Evolutionary conservation across 257 asterid species (phyloP), one percentile per base, ranked within the genome.

Genomic region (Thymus quinquecostatus): DNA sequence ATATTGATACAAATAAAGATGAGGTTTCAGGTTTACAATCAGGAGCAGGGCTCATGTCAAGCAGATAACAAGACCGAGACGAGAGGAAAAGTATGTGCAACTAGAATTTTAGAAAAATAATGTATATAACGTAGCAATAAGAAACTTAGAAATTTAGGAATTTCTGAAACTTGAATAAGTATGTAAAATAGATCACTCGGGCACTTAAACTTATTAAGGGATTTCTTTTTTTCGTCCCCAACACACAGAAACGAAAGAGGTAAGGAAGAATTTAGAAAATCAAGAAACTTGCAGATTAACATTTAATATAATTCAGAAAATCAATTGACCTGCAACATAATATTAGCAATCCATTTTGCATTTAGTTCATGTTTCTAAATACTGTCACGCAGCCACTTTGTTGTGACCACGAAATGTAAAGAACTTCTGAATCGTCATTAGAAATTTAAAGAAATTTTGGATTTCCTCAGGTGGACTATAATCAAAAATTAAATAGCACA

Each of bases 291-390:
- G 62, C 62, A 56, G 4, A 56, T 56, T 4, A 10, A 38, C 62
- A 56, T 56, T 56, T 3, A 30, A 56, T 56, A 28, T 8, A 30
- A 29, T 56, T 56, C 21, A 29, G 62, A 56, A 56, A 56, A 56
- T 56, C 62, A 56, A 56, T 29, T 29, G 10, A 56, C 61, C 40
- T 56, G 41, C 64, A 54, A 11, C 54, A 38, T 8, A 28, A 54
- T 53, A 53, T 36, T 53, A 36, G 54, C 51, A 41, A 10, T 68
- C 73, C 58, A 49, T 38, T 65, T 45, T 48, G 70, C 33, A 50
- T 47, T 65, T 44, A 66, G 60, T 40, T 33, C 36, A 30, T 7
- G 43, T 33, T 66, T 33, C 49, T 14, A 34, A 48, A 50, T 66
- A 66, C 13, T 33, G 47, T 2, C 32, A 65, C 8, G 8, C 32